Percentiles rank a stretch among this genome's conserved stretches.
Conservation (phyloP, 1,139 yeast species). For the Saccharomycopsis crataegensis region DNA sequence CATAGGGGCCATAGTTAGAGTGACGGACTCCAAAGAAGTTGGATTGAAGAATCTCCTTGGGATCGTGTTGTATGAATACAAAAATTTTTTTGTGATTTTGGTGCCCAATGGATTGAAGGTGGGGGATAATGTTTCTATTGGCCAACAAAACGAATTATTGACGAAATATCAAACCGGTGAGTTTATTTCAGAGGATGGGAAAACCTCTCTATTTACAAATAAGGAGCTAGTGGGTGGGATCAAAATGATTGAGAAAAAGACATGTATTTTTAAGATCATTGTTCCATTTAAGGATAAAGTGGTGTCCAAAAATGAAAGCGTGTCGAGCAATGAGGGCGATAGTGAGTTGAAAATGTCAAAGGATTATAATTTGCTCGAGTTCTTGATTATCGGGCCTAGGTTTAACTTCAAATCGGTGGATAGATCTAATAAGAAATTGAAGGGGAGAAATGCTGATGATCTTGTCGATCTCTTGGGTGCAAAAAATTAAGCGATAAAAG, state of each 20-base stretch:
- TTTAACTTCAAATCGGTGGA: slow-evolving; percentile 72
- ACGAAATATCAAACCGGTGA: neutral
- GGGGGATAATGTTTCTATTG: slow-evolving; percentile 28
- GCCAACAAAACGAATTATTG: slow-evolving; percentile 5
- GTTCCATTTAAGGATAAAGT: slow-evolving; percentile 31
- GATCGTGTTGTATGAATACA: slow-evolving; percentile 82
- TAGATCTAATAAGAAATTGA: slow-evolving; percentile 80
- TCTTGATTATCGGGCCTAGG: slow-evolving; percentile 74
- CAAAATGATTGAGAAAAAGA: slow-evolving; percentile 51
- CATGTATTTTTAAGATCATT: slow-evolving; percentile 51
- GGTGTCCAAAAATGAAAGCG: slow-evolving; percentile 17
- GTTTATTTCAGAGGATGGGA: neutral
- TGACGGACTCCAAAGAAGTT: slow-evolving; percentile 49
- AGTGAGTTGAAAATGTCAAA: neutral
- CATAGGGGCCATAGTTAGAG: slow-evolving; percentile 66
- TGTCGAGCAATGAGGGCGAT: neutral
- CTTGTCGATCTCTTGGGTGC: slow-evolving; percentile 24
- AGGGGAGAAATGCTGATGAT: slow-evolving; percentile 65
- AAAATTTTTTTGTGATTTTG: slow-evolving; percentile 62
- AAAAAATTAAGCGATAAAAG: too few relatives aligned
- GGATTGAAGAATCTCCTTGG: slow-evolving; percentile 63
- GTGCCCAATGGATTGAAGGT: slow-evolving; percentile 35
- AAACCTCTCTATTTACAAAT: slow-evolving; percentile 24
- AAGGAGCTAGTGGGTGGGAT: slow-evolving; percentile 43
- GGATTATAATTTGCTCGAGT: slow-evolving; percentile 35